Conservation (phyloP, 106 monocot species). For the Xerophyta viscosa region DNA sequence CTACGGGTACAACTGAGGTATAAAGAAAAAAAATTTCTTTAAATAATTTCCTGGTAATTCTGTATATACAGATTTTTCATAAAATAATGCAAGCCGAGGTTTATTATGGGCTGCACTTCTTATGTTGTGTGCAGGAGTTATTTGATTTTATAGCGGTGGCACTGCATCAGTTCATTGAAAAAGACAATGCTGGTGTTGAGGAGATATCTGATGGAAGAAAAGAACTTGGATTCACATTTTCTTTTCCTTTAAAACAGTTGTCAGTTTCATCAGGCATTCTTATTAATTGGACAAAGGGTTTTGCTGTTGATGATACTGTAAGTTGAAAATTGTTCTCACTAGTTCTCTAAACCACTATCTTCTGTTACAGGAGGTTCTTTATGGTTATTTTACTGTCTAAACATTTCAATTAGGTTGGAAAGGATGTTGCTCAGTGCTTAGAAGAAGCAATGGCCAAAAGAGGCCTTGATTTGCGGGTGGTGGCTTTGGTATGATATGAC, state of each 20-base stretch:
- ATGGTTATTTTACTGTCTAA: too few species aligned
- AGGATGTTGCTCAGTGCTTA: constrained; percentile 70
- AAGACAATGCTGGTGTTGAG: constrained; percentile 13
- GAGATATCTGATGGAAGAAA: constrained; percentile 19
- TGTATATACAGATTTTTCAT: too few species aligned
- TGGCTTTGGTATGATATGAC: constrained; percentile 70
- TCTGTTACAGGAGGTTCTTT: too few species aligned
- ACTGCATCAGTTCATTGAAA: constrained; percentile 41
- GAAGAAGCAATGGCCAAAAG: constrained; percentile 55
- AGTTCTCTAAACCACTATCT: too few species aligned
- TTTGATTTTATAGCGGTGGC: constrained; percentile 52
- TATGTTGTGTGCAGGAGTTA: constrained; percentile 31
- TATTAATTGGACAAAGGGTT: constrained; percentile 89
- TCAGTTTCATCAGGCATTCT: constrained; percentile 72
- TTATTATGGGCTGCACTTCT: not conserved
- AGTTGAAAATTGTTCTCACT: not conserved
- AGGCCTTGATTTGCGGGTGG: constrained; percentile 67
- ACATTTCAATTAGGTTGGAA: constrained; percentile 83
- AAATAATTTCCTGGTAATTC: not conserved
- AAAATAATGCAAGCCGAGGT: not conserved
- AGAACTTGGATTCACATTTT: constrained; percentile 75
- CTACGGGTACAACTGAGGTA: constrained; percentile 61
- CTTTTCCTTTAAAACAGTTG: constrained; percentile 69
- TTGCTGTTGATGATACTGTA: constrained; percentile 64
- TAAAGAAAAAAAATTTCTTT: not conserved